Conservation (phyloP, 768 basidiomycete genomes). For the Udeniomyces megalosporus region DNA sequence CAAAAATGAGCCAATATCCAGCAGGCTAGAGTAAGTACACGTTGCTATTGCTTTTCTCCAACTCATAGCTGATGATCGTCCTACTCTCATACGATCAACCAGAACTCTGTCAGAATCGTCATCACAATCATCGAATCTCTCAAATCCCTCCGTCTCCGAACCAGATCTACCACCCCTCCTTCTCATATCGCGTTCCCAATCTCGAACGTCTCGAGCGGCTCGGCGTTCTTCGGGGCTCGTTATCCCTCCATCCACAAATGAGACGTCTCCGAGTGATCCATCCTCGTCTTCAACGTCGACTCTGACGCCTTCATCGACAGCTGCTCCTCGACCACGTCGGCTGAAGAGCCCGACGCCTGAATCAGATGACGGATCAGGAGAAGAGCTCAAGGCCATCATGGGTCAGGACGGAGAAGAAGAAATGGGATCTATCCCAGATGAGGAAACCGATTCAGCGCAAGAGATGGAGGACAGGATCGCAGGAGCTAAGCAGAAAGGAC, state of each 20-base stretch:
- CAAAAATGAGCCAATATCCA: background rate
- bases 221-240: constrained; percentile 3
- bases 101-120: background rate
- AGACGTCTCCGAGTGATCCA: background rate
- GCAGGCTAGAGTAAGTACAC: background rate
- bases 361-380: no score
- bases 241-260: background rate
- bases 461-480: no score
- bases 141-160: background rate
- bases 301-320: background rate
- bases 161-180: background rate
- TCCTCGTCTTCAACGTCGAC: background rate
- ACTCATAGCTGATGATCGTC: background rate
- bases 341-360: background rate
- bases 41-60: no score
- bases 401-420: background rate
- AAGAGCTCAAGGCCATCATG: no score
- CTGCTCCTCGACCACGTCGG: background rate
- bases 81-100: background rate
- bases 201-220: background rate
- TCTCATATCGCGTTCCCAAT: background rate
- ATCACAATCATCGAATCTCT: background rate
- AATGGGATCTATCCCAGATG: background rate
- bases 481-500: no score
- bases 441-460: no score